A percentile compares a stretch with the other conserved stretches of the same genome.
Evolutionary conservation across 129 eudicot species (phyloP).

Genomic region (Chrysanthemum lavandulifolium): DNA sequence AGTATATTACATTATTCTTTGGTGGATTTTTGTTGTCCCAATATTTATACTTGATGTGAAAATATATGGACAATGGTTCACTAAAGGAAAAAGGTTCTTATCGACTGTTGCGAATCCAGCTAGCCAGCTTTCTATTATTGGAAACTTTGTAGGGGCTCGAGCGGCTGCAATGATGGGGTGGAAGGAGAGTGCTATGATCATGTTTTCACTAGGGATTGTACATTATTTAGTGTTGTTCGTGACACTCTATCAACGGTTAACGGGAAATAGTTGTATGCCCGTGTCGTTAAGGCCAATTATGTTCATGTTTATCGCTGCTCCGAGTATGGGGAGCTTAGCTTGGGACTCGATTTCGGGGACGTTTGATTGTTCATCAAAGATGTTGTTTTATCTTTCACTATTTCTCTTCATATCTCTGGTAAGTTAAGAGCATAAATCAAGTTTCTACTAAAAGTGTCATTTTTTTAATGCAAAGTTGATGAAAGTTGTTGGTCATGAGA

Average conservation of each 20-base stretch:
- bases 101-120: constrained; percentile 55
- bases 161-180: constrained; percentile 56
- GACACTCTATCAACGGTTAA: constrained; percentile 52
- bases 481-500: no score
- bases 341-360: constrained; percentile 56
- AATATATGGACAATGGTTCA: constrained; percentile 65
- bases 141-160: constrained; percentile 55
- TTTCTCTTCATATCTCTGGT: constrained; percentile 62
- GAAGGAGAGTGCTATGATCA: constrained; percentile 44
- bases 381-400: constrained; percentile 63
- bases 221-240: constrained; percentile 65
- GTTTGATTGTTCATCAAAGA: constrained; percentile 54
- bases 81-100: constrained; percentile 48
- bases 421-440: constrained; percentile 9
- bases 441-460: no score
- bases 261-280: constrained; percentile 44
- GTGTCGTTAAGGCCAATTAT: constrained; percentile 54
- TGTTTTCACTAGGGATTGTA: constrained; percentile 50
- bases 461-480: background rate
- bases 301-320: constrained; percentile 61
- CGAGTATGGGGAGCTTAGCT: constrained; percentile 68
- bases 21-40: constrained; percentile 46
- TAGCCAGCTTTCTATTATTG: constrained; percentile 52
- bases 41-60: constrained; percentile 52
- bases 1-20: constrained; percentile 16